Conservation (phyloP, 495 filamentous ascomycete species). For the Thozetella sp. region DNA sequence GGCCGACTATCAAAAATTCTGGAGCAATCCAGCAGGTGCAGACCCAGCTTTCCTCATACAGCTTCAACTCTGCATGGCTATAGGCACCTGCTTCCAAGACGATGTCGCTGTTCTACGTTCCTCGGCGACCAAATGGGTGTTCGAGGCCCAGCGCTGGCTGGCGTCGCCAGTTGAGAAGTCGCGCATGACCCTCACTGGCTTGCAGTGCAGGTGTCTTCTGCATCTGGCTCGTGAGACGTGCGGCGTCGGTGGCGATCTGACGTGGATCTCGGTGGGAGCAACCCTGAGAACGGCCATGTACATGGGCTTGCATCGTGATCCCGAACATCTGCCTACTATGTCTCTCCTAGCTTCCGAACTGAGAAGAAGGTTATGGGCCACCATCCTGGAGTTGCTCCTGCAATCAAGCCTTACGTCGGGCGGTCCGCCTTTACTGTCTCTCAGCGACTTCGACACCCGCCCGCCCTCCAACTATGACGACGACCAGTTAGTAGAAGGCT, state of each 20-base stretch:
- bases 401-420: slow-evolving; percentile 62
- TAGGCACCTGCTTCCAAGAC: slow-evolving; percentile 59
- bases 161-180: slow-evolving; percentile 53
- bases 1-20: slow-evolving; percentile 47
- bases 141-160: slow-evolving; percentile 65
- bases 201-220: slow-evolving; percentile 62
- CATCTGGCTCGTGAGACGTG: slow-evolving; percentile 59
- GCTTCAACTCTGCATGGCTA: slow-evolving; percentile 65
- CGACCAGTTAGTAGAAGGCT: slow-evolving; percentile 32
- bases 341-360: slow-evolving; percentile 59
- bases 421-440: slow-evolving; percentile 55
- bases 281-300: slow-evolving; percentile 60
- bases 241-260: slow-evolving; percentile 54
- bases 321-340: slow-evolving; percentile 38
- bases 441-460: slow-evolving; percentile 58
- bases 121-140: slow-evolving; percentile 61
- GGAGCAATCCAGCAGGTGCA: slow-evolving; percentile 25
- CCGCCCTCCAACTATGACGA: slow-evolving; percentile 56
- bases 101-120: slow-evolving; percentile 44
- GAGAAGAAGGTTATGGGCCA: slow-evolving; percentile 70
- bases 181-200: slow-evolving; percentile 50
- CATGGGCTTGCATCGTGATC: slow-evolving; percentile 66
- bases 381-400: slow-evolving; percentile 62
- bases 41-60: slow-evolving; percentile 53
- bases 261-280: slow-evolving; percentile 62